A percentile compares a stretch with the other conserved stretches of the same genome.
Conservation (phyloP, 192 early-diverging fungal genomes). For the Mortierella hygrophila region DNA sequence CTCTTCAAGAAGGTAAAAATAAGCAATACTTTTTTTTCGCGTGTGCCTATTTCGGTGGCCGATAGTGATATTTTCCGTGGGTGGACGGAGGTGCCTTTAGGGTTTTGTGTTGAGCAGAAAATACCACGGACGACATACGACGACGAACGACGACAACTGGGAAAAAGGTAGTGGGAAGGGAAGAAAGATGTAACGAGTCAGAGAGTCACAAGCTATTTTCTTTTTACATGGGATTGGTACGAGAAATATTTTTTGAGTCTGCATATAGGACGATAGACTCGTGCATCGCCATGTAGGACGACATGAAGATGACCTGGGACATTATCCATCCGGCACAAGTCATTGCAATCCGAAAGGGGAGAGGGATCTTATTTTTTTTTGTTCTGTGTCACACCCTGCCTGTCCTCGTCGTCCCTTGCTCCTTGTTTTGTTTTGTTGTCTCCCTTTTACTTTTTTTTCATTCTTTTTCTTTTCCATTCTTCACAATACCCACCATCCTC, state of each 20-base stretch:
- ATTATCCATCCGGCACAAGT: too few relatives aligned
- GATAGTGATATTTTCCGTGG: too few relatives aligned
- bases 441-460: background rate
- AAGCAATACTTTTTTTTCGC: too few relatives aligned
- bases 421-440: background rate
- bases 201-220: background rate
- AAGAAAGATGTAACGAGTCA: background rate
- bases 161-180: background rate
- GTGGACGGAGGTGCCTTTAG: too few relatives aligned
- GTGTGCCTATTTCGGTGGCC: too few relatives aligned
- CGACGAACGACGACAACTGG: background rate
- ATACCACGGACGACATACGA: background rate
- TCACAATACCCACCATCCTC: background rate
- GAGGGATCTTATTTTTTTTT: background rate
- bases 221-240: background rate
- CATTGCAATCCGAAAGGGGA: too few relatives aligned
- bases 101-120: background rate
- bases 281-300: too few relatives aligned
- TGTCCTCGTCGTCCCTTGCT: background rate
- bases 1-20: too few relatives aligned
- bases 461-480: background rate
- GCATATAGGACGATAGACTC: too few relatives aligned
- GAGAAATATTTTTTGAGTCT: background rate
- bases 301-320: too few relatives aligned
- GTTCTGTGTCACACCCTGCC: conserved; percentile 8